phyloP scores from a whole-genome alignment of 352 stramenopile species.

The Globisporangium solare region DNA sequence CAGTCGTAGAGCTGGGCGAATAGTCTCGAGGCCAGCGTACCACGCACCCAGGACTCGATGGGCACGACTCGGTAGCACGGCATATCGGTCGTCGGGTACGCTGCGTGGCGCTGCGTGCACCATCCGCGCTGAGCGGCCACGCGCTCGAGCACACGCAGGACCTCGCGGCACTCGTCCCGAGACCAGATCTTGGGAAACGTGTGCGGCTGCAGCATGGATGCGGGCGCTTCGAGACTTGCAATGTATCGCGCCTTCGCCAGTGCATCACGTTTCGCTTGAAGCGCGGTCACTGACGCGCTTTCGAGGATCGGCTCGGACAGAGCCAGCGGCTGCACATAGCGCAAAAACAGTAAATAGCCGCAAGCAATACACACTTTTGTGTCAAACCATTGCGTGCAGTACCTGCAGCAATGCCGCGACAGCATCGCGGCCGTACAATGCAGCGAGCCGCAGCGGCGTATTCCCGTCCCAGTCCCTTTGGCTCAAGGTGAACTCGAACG shows the following conservation, averaged over 20 bases:
- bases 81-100: conserved; percentile 84
- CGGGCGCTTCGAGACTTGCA: conserved; percentile 37
- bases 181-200: conserved; percentile 54
- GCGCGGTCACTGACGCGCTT: conserved; percentile 10
- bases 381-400: not conserved
- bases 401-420: conserved; percentile 38
- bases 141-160: conserved; percentile 37
- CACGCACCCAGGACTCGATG: conserved; percentile 64
- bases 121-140: conserved; percentile 45
- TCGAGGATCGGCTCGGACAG: not conserved
- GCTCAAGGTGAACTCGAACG: conserved; percentile 24
- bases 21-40: conserved; percentile 34
- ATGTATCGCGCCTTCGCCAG: conserved; percentile 44
- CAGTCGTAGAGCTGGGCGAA: conserved; percentile 51
- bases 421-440: conserved; percentile 35
- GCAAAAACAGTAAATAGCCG: not conserved
- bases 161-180: conserved; percentile 34
- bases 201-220: conserved; percentile 33
- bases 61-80: conserved; percentile 63
- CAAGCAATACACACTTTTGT: conserved; percentile 6
- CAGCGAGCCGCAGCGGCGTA: conserved; percentile 37
- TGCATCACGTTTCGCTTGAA: conserved; percentile 33
- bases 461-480: conserved; percentile 64
- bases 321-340: not conserved
- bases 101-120: conserved; percentile 71